Conservation (phyloP, 768 basidiomycete species). For the Lentinula guzmanii region DNA sequence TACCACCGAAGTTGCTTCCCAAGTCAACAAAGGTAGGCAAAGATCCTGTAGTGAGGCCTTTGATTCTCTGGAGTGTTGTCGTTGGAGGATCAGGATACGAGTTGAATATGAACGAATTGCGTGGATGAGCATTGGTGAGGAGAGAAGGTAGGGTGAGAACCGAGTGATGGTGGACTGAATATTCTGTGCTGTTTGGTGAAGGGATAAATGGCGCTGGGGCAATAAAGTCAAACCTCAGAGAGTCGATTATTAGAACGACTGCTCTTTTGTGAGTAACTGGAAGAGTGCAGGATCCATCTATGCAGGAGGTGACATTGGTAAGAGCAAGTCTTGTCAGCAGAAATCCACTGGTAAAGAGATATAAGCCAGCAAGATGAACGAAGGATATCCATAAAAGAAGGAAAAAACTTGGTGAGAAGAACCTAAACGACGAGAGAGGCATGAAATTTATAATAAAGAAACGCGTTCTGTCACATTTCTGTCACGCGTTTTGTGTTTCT, state of each 20-base stretch:
- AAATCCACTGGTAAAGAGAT: conserved; percentile 90
- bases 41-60: conserved; percentile 91
- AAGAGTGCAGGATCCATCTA: conserved; percentile 36
- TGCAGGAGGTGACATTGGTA: conserved; percentile 43
- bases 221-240: conserved; percentile 92
- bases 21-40: conserved; percentile 93
- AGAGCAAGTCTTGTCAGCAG: conserved; percentile 77
- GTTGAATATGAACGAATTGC: conserved; percentile 81
- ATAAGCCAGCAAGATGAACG: conserved; percentile 73
- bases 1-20: conserved; percentile 89
- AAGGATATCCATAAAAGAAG: conserved; percentile 55
- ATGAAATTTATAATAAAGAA: background rate
- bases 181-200: conserved; percentile 6
- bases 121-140: conserved; percentile 57
- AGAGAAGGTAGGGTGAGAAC: conserved; percentile 74
- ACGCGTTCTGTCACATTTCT: conserved; percentile 1
- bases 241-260: conserved; percentile 84
- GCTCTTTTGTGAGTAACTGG: conserved; percentile 71
- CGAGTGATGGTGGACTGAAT: conserved; percentile 72
- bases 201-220: conserved; percentile 62
- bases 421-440: background rate
- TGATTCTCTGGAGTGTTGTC: conserved; percentile 89
- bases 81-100: conserved; percentile 94
- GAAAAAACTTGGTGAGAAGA: conserved; percentile 20
- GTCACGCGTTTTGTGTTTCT: background rate